Evolutionary conservation across 2,329 filamentous ascomycete species (phyloP).

Genomic region (Metarhizium humberi): DNA sequence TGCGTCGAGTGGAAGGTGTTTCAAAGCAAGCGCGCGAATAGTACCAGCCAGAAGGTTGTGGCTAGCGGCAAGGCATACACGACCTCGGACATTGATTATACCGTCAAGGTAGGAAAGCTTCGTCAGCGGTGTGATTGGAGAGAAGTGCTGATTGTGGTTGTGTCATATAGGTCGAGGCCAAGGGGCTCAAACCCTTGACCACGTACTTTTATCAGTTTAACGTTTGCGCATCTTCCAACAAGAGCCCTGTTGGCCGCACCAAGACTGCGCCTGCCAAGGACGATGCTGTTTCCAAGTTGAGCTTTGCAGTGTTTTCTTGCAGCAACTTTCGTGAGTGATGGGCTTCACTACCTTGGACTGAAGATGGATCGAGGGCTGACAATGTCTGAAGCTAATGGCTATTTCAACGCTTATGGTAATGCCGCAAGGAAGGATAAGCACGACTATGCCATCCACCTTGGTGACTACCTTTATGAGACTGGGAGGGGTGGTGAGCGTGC

Average conservation of each 20-base stretch:
- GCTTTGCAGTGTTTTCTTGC: conserved; percentile 63
- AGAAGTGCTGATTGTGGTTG: background rate
- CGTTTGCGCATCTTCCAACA: conserved; percentile 53
- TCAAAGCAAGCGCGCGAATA: conserved; percentile 28
- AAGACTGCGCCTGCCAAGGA: conserved; percentile 56
- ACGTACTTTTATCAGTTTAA: conserved; percentile 62
- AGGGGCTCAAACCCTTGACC: conserved; percentile 51
- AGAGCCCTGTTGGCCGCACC: conserved; percentile 55
- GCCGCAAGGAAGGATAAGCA: conserved; percentile 48
- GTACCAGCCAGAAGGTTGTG: conserved; percentile 32
- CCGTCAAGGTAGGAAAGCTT: conserved; percentile 45
- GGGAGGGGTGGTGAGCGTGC: conserved; percentile 17
- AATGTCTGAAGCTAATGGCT: conserved; percentile 25
- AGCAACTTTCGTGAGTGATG: conserved; percentile 49
- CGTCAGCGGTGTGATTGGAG: no score
- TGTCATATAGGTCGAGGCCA: conserved; percentile 49
- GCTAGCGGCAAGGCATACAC: conserved; percentile 55
- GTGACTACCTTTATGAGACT: conserved; percentile 58
- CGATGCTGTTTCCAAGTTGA: conserved; percentile 47
- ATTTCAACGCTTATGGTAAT: conserved; percentile 53
- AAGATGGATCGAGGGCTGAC: background rate
- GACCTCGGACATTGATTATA: conserved; percentile 66
- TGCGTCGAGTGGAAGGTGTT: conserved; percentile 59
- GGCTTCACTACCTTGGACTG: no score
- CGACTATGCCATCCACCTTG: conserved; percentile 51